Evolutionary conservation across 2,329 filamentous ascomycete genomes (phyloP).

Genomic region (Harringtonia lauricola): DNA sequence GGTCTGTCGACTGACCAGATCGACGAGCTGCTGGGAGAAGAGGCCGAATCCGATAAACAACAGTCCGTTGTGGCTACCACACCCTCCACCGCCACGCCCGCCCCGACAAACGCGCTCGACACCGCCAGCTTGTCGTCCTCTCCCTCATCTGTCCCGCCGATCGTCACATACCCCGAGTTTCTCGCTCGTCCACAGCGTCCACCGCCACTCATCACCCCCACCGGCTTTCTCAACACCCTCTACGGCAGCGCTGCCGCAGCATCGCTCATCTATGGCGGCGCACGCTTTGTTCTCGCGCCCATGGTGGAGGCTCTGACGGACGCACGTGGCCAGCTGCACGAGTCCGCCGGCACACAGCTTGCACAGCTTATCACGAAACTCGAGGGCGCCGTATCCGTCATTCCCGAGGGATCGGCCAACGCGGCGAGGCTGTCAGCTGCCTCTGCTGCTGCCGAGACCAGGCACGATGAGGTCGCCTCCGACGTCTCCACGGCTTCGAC

Average conservation of each 20-base stretch:
- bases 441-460: conserved; percentile 6
- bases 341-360: conserved; percentile 33
- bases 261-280: conserved; percentile 58
- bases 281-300: conserved; percentile 56
- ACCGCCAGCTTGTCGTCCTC: background rate
- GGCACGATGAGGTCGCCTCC: conserved; percentile 9
- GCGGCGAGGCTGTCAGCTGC: conserved; percentile 1
- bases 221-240: conserved; percentile 46
- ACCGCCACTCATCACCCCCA: conserved; percentile 51
- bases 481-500: conserved; percentile 19
- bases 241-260: conserved; percentile 47
- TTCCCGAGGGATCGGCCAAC: background rate
- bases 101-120: too few species aligned
- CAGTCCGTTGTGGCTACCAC: too few species aligned
- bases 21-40: conserved; percentile 43
- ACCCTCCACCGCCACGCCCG: too few species aligned
- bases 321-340: conserved; percentile 41
- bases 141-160: conserved; percentile 30
- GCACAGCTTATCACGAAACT: conserved; percentile 36
- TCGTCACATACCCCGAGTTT: conserved; percentile 63
- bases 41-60: too few species aligned
- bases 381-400: conserved; percentile 46
- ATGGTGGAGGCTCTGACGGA: conserved; percentile 43
- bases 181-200: conserved; percentile 44
- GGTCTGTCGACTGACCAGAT: conserved; percentile 60